Conservation (phyloP, 495 filamentous ascomycete species). For the Daldinia loculata region DNA sequence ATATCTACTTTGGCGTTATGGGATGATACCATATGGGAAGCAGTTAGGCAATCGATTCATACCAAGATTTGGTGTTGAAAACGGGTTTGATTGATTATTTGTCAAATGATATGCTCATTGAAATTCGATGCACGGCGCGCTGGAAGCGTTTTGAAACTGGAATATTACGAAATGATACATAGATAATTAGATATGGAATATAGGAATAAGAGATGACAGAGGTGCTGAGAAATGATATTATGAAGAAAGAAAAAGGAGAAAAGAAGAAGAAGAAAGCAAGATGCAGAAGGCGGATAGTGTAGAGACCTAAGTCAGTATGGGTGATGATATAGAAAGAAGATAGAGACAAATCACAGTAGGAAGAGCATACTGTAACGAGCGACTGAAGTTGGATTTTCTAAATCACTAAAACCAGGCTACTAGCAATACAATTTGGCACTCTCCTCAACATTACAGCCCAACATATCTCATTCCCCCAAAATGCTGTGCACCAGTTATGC, state of each 20-base stretch:
- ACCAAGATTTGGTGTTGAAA: conserved; percentile 2
- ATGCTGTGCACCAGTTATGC: conserved; percentile 41
- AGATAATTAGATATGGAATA: background rate
- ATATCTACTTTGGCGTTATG: conserved; percentile 25
- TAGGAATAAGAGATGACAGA: background rate
- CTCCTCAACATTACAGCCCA: conserved; percentile 45
- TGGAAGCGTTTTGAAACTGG: background rate
- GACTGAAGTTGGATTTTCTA: conserved; percentile 46
- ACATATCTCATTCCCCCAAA: conserved; percentile 43
- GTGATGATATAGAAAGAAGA: too few species aligned
- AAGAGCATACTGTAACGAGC: conserved; percentile 30
- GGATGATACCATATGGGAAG: conserved; percentile 35
- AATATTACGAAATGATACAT: background rate
- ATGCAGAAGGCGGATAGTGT: too few species aligned
- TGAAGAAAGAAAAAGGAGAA: too few species aligned
- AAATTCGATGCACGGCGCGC: background rate
- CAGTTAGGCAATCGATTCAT: background rate
- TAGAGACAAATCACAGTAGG: background rate
- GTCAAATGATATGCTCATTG: background rate
- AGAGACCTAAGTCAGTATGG: too few species aligned
- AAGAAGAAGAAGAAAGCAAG: too few species aligned
- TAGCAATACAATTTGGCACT: conserved; percentile 42
- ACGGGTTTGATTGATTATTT: background rate
- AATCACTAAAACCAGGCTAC: conserved; percentile 42
- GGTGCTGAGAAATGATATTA: background rate